Conservation (phyloP, 78 protist species). For the Chrysochromulina parva region DNA sequence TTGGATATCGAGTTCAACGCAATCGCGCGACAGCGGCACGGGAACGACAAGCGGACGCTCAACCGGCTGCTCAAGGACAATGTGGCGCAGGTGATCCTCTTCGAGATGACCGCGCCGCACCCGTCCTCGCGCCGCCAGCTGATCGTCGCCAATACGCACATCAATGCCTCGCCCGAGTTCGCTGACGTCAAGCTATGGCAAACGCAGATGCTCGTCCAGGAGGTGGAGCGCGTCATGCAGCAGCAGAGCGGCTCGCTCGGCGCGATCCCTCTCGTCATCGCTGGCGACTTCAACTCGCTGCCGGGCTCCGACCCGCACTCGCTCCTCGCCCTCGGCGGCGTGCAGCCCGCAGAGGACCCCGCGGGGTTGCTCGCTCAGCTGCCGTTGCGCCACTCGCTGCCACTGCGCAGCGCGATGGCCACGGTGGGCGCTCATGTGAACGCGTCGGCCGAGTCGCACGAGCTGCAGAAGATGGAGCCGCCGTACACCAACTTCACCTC, state of each 20-base stretch:
- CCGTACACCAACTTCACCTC: not conserved
- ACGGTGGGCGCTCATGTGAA: conserved; percentile 17
- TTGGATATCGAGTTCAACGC: conserved; percentile 5
- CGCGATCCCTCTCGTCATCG: not conserved
- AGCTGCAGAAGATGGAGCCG: conserved; percentile 19
- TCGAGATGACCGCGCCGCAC: conserved; percentile 11
- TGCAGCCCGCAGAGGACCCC: not conserved
- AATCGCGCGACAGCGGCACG: conserved; percentile 12
- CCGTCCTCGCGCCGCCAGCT: not conserved
- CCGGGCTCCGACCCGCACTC: conserved; percentile 18
- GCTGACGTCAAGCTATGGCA: conserved; percentile 34
- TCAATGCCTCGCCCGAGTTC: conserved; percentile 25
- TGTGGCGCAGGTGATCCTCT: conserved; percentile 10
- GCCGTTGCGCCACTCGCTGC: not conserved
- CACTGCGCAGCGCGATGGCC: not conserved
- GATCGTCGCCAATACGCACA: conserved; percentile 27
- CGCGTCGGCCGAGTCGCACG: not conserved
- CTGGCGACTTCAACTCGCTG: conserved; percentile 26
- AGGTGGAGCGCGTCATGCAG: not conserved
- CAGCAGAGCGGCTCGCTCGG: not conserved
- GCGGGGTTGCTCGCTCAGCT: not conserved
- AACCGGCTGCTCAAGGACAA: conserved; percentile 32
- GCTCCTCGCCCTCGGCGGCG: not conserved
- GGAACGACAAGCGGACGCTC: not conserved
- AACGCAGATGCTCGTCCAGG: not conserved